These are phyloP conservation scores for Linanthus parryae DNA, from an alignment of 148 eudicot genomes.

Conservation along the genomic window DNA sequence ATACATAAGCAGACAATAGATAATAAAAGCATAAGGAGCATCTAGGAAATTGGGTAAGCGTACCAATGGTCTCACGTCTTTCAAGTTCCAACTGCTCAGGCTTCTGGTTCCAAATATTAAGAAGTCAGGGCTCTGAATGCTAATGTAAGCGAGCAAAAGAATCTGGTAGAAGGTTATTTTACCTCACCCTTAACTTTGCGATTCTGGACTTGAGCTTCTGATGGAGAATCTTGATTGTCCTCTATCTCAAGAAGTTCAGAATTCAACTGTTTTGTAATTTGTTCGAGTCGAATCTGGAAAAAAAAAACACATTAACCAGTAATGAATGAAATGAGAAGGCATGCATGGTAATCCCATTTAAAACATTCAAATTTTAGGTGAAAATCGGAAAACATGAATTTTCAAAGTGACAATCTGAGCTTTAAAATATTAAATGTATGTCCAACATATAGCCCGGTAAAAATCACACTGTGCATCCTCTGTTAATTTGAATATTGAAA, in stretches of 20 bases:
- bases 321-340: slow-evolving; percentile 50
- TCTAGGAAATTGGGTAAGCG: neutral
- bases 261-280: slow-evolving; percentile 63
- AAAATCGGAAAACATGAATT: slow-evolving; percentile 21
- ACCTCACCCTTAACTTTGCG: slow-evolving; percentile 39
- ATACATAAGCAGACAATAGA: neutral
- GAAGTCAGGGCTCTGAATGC: slow-evolving; percentile 12
- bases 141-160: neutral
- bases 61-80: slow-evolving; percentile 86
- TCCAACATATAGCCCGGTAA: no score
- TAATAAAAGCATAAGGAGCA: neutral
- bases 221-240: slow-evolving; percentile 30
- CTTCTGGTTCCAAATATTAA: slow-evolving; percentile 30
- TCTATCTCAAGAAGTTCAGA: slow-evolving; percentile 33
- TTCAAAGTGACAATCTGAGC: slow-evolving; percentile 11
- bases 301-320: slow-evolving; percentile 63
- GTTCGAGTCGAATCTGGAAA: slow-evolving; percentile 92
- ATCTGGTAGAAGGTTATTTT: slow-evolving; percentile 14
- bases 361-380: slow-evolving; percentile 38
- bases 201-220: slow-evolving; percentile 20
- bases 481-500: no score
- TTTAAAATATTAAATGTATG: slow-evolving; percentile 17
- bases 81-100: slow-evolving; percentile 66
- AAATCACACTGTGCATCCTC: no score
- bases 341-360: slow-evolving; percentile 53